Conservation (phyloP, 1,139 yeast species). For the Geotrichum cucujoidarum region DNA sequence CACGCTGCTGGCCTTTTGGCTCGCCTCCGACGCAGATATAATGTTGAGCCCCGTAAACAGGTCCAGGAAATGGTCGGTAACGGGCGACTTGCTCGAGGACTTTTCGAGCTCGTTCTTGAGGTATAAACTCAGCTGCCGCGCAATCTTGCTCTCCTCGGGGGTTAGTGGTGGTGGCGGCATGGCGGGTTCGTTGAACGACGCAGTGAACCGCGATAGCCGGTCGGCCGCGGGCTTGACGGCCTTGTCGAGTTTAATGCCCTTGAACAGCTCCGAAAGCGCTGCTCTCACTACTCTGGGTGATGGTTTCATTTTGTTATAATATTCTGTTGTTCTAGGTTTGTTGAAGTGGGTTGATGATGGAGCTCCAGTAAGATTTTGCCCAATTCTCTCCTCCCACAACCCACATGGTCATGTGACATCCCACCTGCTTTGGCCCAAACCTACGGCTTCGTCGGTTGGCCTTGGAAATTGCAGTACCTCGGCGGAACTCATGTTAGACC, state of each 20-base stretch:
- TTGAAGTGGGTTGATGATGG: too few relatives aligned
- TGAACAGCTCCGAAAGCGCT: conserved; percentile 14
- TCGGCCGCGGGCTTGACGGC: conserved; percentile 7
- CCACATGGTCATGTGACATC: too few relatives aligned
- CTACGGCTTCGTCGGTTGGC: neutral
- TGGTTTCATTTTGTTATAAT: conserved; percentile 10
- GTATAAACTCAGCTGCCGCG: conserved; percentile 23
- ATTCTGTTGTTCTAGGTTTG: too few relatives aligned
- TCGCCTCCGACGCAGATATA: conserved; percentile 11
- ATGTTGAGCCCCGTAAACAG: conserved; percentile 29
- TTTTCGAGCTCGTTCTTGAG: conserved; percentile 22
- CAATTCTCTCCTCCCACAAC: too few relatives aligned
- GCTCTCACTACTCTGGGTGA: conserved; percentile 8
- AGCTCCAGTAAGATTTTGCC: too few relatives aligned
- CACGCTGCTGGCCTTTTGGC: conserved; percentile 8
- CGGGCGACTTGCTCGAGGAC: conserved; percentile 22
- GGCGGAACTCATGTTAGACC: too few relatives aligned
- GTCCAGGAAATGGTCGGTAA: conserved; percentile 29
- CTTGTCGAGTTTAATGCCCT: conserved; percentile 11
- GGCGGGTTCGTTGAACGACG: conserved; percentile 21
- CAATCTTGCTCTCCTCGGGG: conserved; percentile 25
- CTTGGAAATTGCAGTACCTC: neutral
- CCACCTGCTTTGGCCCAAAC: too few relatives aligned
- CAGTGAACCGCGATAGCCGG: conserved; percentile 21
- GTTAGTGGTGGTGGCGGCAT: conserved; percentile 24